Percentiles rank a stretch among this genome's conserved stretches.
Evolutionary conservation across 345 rosid genomes (phyloP).

Genomic region (Sonneratia alba): DNA sequence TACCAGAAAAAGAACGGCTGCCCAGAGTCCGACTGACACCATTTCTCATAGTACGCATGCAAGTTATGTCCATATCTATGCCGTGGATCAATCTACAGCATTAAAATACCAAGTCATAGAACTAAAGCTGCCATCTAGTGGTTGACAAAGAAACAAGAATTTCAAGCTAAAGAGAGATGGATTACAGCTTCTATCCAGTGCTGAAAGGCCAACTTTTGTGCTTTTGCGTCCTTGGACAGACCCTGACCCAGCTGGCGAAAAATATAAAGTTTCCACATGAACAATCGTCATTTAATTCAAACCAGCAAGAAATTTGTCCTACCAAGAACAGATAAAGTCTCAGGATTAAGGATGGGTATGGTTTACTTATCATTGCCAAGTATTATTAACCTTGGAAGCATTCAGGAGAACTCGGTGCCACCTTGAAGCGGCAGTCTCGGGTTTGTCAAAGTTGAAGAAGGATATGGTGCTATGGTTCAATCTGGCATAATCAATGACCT

Average conservation of each 20-base stretch:
- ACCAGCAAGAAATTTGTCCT: not conserved
- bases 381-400: constrained; percentile 24
- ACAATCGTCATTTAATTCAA: not conserved
- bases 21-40: constrained; percentile 19
- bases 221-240: constrained; percentile 49
- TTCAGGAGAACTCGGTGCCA: constrained; percentile 24
- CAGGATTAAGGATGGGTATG: not conserved
- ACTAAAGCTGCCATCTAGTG: not conserved
- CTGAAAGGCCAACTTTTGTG: constrained; percentile 80
- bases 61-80: constrained; percentile 31
- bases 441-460: constrained; percentile 27
- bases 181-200: constrained; percentile 81
- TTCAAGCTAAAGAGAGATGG: not conserved
- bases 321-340: not conserved
- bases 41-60: constrained; percentile 23
- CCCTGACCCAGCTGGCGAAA: constrained; percentile 38
- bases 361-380: no score
- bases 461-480: constrained; percentile 27
- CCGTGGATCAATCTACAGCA: constrained; percentile 24
- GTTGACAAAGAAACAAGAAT: not conserved
- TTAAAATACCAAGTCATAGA: not conserved
- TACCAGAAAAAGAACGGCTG: constrained; percentile 36
- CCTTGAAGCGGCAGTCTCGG: constrained; percentile 23
- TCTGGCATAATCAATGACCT: constrained; percentile 27
- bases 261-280: not conserved